A percentile compares a stretch with the other conserved stretches of the same genome.
These are phyloP conservation scores for Marchantia polymorpha DNA, from an alignment of 225 moss, liverwort and hornwort species.

Conservation along the genomic window DNA sequence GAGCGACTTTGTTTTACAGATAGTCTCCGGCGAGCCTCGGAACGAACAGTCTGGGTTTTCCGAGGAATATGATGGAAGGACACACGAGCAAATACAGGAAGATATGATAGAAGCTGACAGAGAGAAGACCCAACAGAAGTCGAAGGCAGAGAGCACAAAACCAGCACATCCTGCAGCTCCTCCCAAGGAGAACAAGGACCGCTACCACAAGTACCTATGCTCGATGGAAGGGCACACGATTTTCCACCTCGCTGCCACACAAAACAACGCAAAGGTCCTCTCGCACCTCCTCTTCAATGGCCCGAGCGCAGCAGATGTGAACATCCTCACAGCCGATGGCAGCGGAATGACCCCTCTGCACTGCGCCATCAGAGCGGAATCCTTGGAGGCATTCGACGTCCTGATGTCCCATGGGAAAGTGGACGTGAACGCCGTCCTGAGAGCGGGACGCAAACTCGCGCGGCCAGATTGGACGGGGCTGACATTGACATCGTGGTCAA, in stretches of 20 bases:
- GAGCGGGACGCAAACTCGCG: background rate
- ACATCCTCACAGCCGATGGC: background rate
- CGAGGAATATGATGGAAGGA: no score
- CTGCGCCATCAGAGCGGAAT: background rate
- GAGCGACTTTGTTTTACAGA: no score
- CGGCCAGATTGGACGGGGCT: background rate
- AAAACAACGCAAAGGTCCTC: background rate
- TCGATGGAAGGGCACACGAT: background rate
- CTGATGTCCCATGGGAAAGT: background rate
- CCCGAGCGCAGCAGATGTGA: no score
- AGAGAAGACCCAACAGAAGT: no score
- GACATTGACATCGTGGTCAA: no score
- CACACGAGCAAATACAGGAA: no score
- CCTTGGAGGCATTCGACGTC: background rate
- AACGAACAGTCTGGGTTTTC: no score
- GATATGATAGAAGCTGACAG: no score
- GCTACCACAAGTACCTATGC: background rate
- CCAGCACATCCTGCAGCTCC: no score
- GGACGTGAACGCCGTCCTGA: background rate
- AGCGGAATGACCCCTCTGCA: constrained; percentile 11
- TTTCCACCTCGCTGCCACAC: constrained; percentile 6
- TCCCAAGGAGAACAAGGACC: no score
- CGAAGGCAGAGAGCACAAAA: no score
- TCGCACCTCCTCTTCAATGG: background rate
- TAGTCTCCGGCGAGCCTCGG: no score